Base-by-base conservation (phyloP, 169 alveolate genomes). In the Eimeria praecox region DNA sequence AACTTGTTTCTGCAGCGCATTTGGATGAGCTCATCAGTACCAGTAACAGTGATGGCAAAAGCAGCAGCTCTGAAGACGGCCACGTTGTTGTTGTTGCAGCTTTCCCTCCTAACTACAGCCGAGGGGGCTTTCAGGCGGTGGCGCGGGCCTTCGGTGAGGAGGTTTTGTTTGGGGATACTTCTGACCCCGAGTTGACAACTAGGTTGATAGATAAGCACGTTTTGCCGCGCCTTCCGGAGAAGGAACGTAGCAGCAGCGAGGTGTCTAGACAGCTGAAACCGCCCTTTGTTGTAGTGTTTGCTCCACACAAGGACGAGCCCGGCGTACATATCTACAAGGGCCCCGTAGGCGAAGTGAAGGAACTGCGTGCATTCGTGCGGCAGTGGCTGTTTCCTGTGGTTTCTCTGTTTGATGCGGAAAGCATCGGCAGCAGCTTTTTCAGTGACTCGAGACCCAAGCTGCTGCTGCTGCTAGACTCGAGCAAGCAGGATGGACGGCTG, bases 71-170 rank as follows among this genome's bases (percentile, higher is more conserved):
- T 18, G 91, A 75, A 38, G 71, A 91, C 86, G 95, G 95, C 10
- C 92, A 92, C 64, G 77, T 92, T 0, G 96, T 82, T 20, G 88
- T 92, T 9, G 78, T 92, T 14, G 96, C 71, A 0, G 96, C 93
- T 20, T 82, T 92, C 88, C 87, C 80, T 22, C 75, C 78, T 6
- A 88, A 87, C 10, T 92, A 77, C 73, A 83, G 42, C 85, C 49
- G 64, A 46, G 77, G 64, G 10, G 30, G 93, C 92, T 71, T 92
- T 35, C 93, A 78, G 66, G 49, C 93, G n/a, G 92, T 92, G 27
- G 96, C 96, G 24, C 71, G 96, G 33, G 90, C 75, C 42, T 82
- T 92, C 27, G 96, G 93, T 12, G 96, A 92, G 35, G 96, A 92
- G 49, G 96, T 92, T 44, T 44, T 92, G 82, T 92, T 92, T 33